Base-by-base conservation (phyloP, 2,329 filamentous ascomycete species). In the Diaporthe sp. region DNA sequence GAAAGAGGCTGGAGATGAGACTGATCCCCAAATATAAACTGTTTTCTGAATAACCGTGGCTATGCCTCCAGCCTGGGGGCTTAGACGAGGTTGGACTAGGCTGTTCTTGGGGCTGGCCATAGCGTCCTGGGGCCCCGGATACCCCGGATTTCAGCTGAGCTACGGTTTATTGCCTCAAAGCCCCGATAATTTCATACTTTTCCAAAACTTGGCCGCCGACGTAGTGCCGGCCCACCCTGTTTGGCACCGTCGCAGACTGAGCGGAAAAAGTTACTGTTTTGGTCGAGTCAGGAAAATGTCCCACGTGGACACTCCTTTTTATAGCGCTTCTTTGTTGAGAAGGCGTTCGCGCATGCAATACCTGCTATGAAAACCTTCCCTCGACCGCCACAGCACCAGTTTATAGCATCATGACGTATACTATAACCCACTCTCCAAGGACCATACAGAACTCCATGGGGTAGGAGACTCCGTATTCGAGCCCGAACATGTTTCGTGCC, bases 81-180 rank as follows among this genome's bases (percentile, higher is more conserved):
- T 35, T 58, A 12, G 54, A 58, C 54, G 30, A n/a, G 54, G 33
- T 58, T 58, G 54, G 54, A 35, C 54, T 58, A 58, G 54, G 30
- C 17, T 35, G 54, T 58, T 35, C 54, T 58, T 35, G 28, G 54
- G 54, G 54, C 15, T 58, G 54, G 54, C 54, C 30, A 58, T 35
- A 35, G 54, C 54, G 30, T 10, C 30, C 30, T 58, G 54, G 54
- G 54, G 54, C 54, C 54, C 54, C 54, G 28, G 17, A 58, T 58
- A n/a, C 54, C 54, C 54, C 54, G 10, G 54, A 58, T 58, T 58
- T 58, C 9, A 38, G 30, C 19, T 17, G 54, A 9, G 7, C 54
- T 30, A n/a, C 28, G 15, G 30, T 7, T 58, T 58, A 38, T 35
- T 4, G n/a, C 30, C 19, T 13, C 54, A 22, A n/a, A 19, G 19